These are phyloP conservation scores for Chenopodium formosanum DNA, from an alignment of 148 eudicot species.

Conservation along the genomic window DNA sequence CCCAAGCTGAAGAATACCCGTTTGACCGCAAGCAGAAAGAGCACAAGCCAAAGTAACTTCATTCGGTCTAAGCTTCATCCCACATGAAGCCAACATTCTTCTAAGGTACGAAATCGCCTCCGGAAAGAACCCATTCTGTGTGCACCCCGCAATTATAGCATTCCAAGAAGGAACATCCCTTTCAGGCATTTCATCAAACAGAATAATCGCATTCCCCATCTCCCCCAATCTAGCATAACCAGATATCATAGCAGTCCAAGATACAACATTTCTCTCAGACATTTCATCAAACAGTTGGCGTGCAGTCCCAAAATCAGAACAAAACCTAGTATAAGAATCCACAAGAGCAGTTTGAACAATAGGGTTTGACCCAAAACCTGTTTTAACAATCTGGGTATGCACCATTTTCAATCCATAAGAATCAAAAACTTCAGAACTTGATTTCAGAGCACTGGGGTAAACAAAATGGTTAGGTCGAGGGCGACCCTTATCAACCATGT, in stretches of 20 bases:
- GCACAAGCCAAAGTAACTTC: constrained; percentile 53
- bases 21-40: constrained; percentile 67
- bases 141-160: constrained; percentile 68
- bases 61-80: constrained; percentile 44
- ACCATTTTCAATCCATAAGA: constrained; percentile 46
- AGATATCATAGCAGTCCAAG: constrained; percentile 77
- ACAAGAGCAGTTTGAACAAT: constrained; percentile 69
- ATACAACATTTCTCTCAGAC: constrained; percentile 62
- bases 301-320: constrained; percentile 44
- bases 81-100: constrained; percentile 43
- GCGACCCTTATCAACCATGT: constrained; percentile 33
- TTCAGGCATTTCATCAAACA: constrained; percentile 65
- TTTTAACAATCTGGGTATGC: constrained; percentile 65
- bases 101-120: constrained; percentile 58
- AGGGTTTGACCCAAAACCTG: constrained; percentile 58
- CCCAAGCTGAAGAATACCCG: constrained; percentile 71
- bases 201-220: constrained; percentile 53
- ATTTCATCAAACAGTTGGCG: constrained; percentile 70
- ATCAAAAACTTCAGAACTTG: constrained; percentile 43
- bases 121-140: constrained; percentile 63
- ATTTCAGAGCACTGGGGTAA: constrained; percentile 50
- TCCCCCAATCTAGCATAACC: constrained; percentile 65
- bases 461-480: constrained; percentile 56
- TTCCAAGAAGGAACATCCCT: constrained; percentile 77
- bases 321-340: constrained; percentile 51